These are phyloP conservation scores for Anthracocystis setariae DNA, from an alignment of 1,284 basidiomycete species.

Conservation along the genomic window DNA sequence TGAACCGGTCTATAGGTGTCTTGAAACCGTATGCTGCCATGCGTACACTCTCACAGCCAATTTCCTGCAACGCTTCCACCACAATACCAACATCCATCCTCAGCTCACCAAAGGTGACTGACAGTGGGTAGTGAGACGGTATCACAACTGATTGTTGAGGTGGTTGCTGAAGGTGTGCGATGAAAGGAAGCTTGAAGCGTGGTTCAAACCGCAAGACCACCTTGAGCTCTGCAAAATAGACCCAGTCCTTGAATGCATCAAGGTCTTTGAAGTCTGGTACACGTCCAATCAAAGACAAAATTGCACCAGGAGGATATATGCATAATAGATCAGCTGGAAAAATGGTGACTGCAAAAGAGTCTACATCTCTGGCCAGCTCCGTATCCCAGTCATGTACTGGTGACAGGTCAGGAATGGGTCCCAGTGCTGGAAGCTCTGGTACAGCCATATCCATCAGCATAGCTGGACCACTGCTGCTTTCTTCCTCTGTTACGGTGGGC, in stretches of 20 bases:
- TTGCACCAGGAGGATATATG: constrained; percentile 6
- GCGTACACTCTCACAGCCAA: constrained; percentile 1
- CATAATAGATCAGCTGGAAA: background rate
- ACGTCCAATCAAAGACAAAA: background rate
- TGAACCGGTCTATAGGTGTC: constrained; percentile 3
- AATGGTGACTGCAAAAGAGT: constrained; percentile 10
- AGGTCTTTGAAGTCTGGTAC: constrained; percentile 2
- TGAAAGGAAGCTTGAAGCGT: constrained; percentile 2
- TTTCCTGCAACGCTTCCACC: constrained; percentile 10
- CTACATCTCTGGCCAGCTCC: constrained; percentile 5
- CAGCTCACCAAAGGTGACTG: constrained; percentile 6
- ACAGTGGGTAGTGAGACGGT: background rate
- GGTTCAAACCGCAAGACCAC: background rate
- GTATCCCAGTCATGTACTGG: constrained; percentile 1
- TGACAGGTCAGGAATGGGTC: background rate
- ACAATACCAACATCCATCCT: background rate
- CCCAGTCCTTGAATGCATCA: constrained; percentile 7
- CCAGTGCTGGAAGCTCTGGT: background rate
- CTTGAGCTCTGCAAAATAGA: constrained; percentile 17
- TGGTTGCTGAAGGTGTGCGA: background rate
- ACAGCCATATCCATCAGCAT: too few relatives aligned
- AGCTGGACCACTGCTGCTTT: too few relatives aligned
- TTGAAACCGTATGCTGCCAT: constrained; percentile 8
- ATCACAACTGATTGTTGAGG: constrained; percentile 3
- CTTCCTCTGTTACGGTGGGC: too few relatives aligned